These are phyloP conservation scores for Hypocrella siamensis DNA, from an alignment of 2,329 filamentous ascomycete species.

Conservation along the genomic window DNA sequence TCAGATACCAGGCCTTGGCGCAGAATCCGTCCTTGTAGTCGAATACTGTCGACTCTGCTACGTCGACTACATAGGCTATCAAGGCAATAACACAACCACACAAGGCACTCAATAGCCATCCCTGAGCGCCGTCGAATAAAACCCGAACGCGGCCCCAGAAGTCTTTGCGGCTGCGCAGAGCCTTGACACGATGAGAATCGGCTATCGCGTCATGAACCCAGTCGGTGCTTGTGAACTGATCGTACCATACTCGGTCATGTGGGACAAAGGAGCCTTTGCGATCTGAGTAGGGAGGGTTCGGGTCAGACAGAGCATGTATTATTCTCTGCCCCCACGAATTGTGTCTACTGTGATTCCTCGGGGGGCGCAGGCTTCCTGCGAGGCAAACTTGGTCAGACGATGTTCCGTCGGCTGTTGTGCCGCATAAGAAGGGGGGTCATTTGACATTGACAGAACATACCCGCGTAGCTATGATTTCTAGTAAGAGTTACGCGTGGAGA, in stretches of 20 bases:
- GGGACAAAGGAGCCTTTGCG: constrained; percentile 51
- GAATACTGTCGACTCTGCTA: constrained; percentile 73
- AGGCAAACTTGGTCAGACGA: background rate
- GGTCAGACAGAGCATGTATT: constrained; percentile 43
- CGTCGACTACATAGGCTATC: constrained; percentile 77
- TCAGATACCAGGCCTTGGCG: constrained; percentile 50
- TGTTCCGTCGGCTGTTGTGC: too few relatives aligned
- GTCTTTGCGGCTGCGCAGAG: constrained; percentile 66
- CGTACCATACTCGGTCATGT: constrained; percentile 93
- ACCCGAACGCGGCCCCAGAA: constrained; percentile 64
- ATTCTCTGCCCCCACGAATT: constrained; percentile 46
- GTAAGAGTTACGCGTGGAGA: constrained; percentile 14
- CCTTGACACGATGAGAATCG: constrained; percentile 79
- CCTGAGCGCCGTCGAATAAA: constrained; percentile 75
- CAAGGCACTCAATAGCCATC: constrained; percentile 84
- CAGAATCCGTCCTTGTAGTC: constrained; percentile 90
- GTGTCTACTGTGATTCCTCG: constrained; percentile 38
- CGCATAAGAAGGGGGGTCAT: background rate
- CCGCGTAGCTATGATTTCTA: constrained; percentile 27
- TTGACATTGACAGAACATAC: constrained; percentile 11
- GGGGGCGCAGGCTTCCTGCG: constrained; percentile 20
- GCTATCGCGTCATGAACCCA: constrained; percentile 98
- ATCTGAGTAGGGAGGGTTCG: constrained; percentile 42
- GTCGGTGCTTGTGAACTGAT: constrained; percentile 93
- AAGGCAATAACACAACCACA: constrained; percentile 76